Evolutionary conservation across 441 rosid genomes (phyloP).

Genomic region (Daphne laureola): DNA sequence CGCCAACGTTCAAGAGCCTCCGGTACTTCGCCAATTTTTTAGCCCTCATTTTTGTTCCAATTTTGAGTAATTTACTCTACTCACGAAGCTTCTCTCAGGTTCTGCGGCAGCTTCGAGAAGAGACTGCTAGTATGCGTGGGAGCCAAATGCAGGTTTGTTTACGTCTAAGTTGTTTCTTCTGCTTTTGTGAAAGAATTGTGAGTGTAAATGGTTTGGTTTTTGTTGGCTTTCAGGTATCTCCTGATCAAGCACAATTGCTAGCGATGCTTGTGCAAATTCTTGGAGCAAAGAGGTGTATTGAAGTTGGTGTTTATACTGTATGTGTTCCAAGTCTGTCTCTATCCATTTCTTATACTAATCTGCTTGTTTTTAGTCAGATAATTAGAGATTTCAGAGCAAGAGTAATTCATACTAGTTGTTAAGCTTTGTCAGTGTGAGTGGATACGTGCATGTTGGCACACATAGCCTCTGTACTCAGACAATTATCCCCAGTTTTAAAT

Average conservation of each 20-base stretch:
- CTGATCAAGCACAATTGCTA: constrained; percentile 90
- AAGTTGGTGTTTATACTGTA: constrained; percentile 92
- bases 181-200: neutral
- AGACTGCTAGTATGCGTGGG: constrained; percentile 69
- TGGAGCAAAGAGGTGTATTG: constrained; percentile 78
- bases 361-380: neutral
- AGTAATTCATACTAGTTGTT: too few species aligned
- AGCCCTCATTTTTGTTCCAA: neutral
- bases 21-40: constrained; percentile 29
- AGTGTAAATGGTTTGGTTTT: constrained; percentile 3
- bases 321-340: constrained; percentile 11
- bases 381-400: too few species aligned
- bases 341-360: neutral
- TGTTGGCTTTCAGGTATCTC: constrained; percentile 55
- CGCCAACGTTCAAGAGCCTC: constrained; percentile 77
- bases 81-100: constrained; percentile 32
- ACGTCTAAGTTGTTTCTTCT: neutral
- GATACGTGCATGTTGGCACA: too few species aligned
- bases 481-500: too few species aligned
- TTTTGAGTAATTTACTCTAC: neutral
- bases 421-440: too few species aligned
- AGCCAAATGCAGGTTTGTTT: constrained; percentile 80
- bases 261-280: constrained; percentile 86
- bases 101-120: constrained; percentile 71
- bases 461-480: too few species aligned